A percentile compares a stretch with the other conserved stretches of the same genome.
Conservation (phyloP, 306 rosid genomes). For the Fagus sylvatica region DNA sequence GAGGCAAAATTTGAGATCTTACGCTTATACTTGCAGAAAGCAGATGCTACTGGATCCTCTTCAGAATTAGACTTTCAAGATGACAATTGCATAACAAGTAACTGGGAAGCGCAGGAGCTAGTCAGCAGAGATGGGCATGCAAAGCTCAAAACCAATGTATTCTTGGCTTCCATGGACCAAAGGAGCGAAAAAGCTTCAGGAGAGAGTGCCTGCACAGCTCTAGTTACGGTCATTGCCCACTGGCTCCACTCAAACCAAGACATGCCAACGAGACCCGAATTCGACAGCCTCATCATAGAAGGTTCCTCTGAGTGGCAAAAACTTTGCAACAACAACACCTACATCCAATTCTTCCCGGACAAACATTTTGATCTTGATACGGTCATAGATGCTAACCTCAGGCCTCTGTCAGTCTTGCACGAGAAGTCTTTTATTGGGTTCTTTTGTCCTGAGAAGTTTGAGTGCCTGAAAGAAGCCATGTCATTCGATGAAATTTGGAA, state of each 20-base stretch:
- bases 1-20: background rate
- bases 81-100: conserved; percentile 1
- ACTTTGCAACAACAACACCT: conserved; percentile 44
- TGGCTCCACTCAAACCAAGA: conserved; percentile 65
- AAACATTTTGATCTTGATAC: conserved; percentile 81
- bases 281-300: conserved; percentile 57
- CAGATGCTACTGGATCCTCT: conserved; percentile 7
- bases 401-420: conserved; percentile 44
- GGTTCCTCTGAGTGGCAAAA: conserved; percentile 75
- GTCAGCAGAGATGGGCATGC: conserved; percentile 58
- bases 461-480: conserved; percentile 65
- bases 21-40: conserved; percentile 31
- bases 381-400: conserved; percentile 54
- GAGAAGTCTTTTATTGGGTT: conserved; percentile 66
- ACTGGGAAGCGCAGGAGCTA: conserved; percentile 52
- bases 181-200: conserved; percentile 62
- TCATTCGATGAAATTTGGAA: conserved; percentile 74
- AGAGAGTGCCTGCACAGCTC: conserved; percentile 71
- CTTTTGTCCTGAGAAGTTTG: conserved; percentile 75
- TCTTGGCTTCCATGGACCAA: conserved; percentile 77
- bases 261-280: conserved; percentile 56
- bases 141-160: conserved; percentile 61
- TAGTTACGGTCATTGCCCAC: conserved; percentile 69
- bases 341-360: conserved; percentile 54
- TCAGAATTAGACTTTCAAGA: conserved; percentile 16